Evolutionary conservation across 2,329 filamentous ascomycete genomes (phyloP).

Genomic region (Apiospora rasikravindrae): DNA sequence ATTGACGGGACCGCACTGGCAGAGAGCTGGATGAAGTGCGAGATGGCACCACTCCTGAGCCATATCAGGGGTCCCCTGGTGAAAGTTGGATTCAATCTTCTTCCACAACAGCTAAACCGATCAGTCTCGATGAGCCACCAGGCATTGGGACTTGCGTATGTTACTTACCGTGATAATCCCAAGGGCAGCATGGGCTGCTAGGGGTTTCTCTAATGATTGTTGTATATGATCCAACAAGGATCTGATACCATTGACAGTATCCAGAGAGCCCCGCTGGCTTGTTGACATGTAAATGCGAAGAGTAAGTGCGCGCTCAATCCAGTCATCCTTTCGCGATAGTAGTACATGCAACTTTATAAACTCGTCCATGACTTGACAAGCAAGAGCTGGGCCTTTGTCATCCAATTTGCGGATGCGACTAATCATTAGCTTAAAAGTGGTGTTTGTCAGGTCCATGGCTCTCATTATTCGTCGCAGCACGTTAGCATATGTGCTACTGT

Average conservation of each 20-base stretch:
- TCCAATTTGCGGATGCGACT: conserved; percentile 71
- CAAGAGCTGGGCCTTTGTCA: conserved; percentile 54
- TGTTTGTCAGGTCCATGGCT: conserved; percentile 62
- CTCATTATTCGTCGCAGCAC: conserved; percentile 68
- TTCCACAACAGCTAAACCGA: conserved; percentile 77
- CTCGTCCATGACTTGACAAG: conserved; percentile 61
- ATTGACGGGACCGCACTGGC: conserved; percentile 68
- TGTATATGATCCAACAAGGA: conserved; percentile 43
- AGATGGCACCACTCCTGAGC: conserved; percentile 75
- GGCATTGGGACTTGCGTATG: background rate
- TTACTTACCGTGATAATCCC: conserved; percentile 67
- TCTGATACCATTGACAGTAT: conserved; percentile 36
- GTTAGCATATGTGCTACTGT: conserved; percentile 52
- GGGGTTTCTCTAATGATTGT: conserved; percentile 47
- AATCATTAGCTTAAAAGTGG: conserved; percentile 69
- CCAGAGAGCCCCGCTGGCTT: conserved; percentile 46
- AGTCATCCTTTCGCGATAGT: conserved; percentile 53
- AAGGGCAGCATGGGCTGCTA: conserved; percentile 67
- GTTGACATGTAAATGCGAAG: conserved; percentile 71
- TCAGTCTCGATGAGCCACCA: background rate
- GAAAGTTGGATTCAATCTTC: conserved; percentile 65
- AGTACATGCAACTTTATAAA: conserved; percentile 66
- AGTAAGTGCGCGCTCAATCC: conserved; percentile 73
- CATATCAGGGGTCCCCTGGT: conserved; percentile 54
- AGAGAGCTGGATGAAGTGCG: conserved; percentile 70